Evolutionary conservation across 306 rosid species (phyloP).

Genomic region (Vigna unguiculata): DNA sequence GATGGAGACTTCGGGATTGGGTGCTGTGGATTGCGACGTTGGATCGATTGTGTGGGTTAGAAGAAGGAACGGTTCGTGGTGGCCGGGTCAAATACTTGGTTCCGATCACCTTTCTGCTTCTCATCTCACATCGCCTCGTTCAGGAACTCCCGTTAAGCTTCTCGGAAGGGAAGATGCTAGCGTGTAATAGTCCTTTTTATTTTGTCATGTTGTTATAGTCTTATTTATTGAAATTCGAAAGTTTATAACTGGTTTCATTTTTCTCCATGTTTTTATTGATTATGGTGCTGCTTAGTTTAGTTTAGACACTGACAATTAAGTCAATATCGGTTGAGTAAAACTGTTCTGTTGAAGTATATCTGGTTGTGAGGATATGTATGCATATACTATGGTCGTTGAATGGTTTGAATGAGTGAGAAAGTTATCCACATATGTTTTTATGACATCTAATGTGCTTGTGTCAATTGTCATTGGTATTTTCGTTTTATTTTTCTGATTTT

Average conservation of each 20-base stretch:
- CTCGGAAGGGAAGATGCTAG: conserved; percentile 64
- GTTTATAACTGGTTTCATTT: conserved; percentile 9
- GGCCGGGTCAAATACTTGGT: conserved; percentile 64
- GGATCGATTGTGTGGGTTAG: conserved; percentile 66
- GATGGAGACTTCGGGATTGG: conserved; percentile 52
- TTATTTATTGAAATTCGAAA: neutral
- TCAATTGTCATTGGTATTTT: neutral
- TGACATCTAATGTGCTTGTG: conserved; percentile 3
- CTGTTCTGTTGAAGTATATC: conserved; percentile 12
- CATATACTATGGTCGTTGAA: neutral
- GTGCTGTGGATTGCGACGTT: conserved; percentile 51
- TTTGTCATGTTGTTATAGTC: neutral
- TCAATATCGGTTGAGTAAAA: neutral
- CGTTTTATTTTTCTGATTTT: conserved; percentile 16
- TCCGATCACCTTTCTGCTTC: conserved; percentile 49
- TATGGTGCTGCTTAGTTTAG: neutral
- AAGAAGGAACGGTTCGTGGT: conserved; percentile 62
- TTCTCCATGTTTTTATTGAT: conserved; percentile 1
- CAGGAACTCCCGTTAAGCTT: conserved; percentile 65
- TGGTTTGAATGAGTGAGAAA: neutral
- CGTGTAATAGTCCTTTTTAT: conserved; percentile 44
- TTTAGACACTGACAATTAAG: conserved; percentile 8
- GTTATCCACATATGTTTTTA: neutral
- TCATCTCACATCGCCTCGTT: conserved; percentile 58
- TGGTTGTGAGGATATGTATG: neutral